Base-by-base conservation (phyloP, 495 filamentous ascomycete species). In the Halenospora varia region DNA sequence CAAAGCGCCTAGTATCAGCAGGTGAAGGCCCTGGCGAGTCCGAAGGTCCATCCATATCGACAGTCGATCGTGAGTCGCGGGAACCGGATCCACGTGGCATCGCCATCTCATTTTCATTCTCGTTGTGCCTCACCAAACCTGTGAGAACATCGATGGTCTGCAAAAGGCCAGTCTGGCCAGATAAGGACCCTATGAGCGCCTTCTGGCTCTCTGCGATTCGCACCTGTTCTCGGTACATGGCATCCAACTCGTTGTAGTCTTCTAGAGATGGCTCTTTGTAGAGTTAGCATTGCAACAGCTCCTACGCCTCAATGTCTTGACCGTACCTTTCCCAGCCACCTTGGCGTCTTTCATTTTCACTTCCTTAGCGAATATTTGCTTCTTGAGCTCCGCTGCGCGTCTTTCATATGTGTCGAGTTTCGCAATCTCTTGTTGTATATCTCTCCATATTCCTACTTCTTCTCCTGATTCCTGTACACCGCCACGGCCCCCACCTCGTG, bases 11-110 rank as follows among this genome's bases (percentile, higher is more conserved):
- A 25, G 72, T 66, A 15, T 74, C 70, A 13, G 75, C 78, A 15
- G 83, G 80, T 10, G 86, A 88, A 3, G 85, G 82, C n/a, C 80
- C 78, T 1, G 85, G 82, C 0, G 88, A 90, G 61, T 90, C 88
- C 17, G 78, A 81, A 8, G 83, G 78, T 22, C 82, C 82, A 63
- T 90, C 86, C 59, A 86, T 82, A 17, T 91, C 88, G 63, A 84
- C 82, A 54, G 86, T 77, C 52, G 78, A 77, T 54, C 65, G 41
- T 11, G 60, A 56, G 25, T 83, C 84, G 20, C 84, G 81, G 24
- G 80, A 77, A 53, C 80, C 81, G 44, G 73, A 50, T 45, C 29
- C 56, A 24, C 55, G 42, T 19, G 13, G 17, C 10, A 53, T 20
- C 2, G 48, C 23, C 19, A 50, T 39, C 11, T 60, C 57, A 18